Evolutionary conservation across 2,329 filamentous ascomycete genomes (phyloP), one percentile per base, ranked within the genome.

Genomic region (Clonostachys rhizophaga): DNA sequence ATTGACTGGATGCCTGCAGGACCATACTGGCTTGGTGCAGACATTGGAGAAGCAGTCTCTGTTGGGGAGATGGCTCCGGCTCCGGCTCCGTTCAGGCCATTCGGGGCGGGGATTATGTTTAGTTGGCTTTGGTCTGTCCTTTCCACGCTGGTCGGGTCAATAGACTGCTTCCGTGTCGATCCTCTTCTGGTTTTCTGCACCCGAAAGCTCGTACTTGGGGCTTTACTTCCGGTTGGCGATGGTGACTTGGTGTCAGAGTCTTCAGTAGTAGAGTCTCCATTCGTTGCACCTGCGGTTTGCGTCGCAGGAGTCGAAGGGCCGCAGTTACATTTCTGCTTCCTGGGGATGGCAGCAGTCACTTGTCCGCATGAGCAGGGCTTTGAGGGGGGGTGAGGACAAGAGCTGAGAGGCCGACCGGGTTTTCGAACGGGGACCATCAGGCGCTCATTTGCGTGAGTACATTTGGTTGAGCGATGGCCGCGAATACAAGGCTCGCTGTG

Each of bases 401-500:
- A 76, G 62, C 83, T 87, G 47, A 89, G 66, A 9, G 85, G 86
- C 44, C 86, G 76, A 16, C 86, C 86, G 14, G 86, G 85, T 58
- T 88, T 88, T 52, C 84, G 79, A 14, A 89, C 86, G 18, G 83
- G 81, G 5, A 87, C 72, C 74, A 89, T 81, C 34, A 87, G 68
- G 49, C 85, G 79, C 55, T 87, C 84, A 52, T 76, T 74, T 50
- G 74, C 75, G 60, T 89, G 86, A 43, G 78, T 83, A 64, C 86
- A 89, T 71, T 86, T 87, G 45, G 85, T 87, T 33, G 86, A 89
- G 56, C 86, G 82, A 64, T 89, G 86, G 48, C 86, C 86, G 58
- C 85, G 82, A 55, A 89, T 89, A 62, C 86, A 89, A 59, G 85
- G 84, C 72, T 81, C 81, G 66, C 85, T 89, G 55, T 17, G 36